phyloP scores from a whole-genome alignment of 805 yeast genomes.

The Candida sithepensis region DNA sequence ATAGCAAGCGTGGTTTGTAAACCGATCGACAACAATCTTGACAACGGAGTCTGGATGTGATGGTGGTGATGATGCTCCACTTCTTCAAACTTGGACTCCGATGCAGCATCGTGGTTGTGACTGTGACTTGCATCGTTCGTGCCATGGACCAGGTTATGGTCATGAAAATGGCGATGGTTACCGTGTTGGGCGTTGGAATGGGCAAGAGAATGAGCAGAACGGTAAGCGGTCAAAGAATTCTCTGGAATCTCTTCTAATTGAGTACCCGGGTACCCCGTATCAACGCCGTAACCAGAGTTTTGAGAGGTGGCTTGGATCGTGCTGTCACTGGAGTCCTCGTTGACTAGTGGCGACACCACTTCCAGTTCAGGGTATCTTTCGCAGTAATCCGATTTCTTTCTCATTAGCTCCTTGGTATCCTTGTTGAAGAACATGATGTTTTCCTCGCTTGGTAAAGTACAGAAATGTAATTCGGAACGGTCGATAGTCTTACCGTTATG shows the following conservation, averaged over 20 bases:
- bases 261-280: neutral
- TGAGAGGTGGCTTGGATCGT: neutral
- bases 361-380: conserved; percentile 28
- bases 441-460: conserved; percentile 33
- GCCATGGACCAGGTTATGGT: too few species aligned
- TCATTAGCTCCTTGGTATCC: conserved; percentile 21
- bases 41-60: conserved; percentile 70
- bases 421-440: conserved; percentile 30
- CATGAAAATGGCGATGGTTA: neutral
- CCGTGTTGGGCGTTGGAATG: neutral
- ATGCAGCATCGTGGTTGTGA: neutral
- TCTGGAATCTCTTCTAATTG: neutral
- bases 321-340: conserved; percentile 4
- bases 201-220: neutral
- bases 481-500: conserved; percentile 11
- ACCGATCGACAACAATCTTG: conserved; percentile 81
- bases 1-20: conserved; percentile 87
- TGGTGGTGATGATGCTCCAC: conserved; percentile 69
- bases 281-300: neutral
- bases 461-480: conserved; percentile 27
- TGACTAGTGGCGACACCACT: conserved; percentile 30
- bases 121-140: too few species aligned
- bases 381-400: conserved; percentile 23
- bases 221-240: neutral
- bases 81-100: conserved; percentile 2